Conservation (phyloP, 768 basidiomycete species). For the Macrocybe gigantea region DNA sequence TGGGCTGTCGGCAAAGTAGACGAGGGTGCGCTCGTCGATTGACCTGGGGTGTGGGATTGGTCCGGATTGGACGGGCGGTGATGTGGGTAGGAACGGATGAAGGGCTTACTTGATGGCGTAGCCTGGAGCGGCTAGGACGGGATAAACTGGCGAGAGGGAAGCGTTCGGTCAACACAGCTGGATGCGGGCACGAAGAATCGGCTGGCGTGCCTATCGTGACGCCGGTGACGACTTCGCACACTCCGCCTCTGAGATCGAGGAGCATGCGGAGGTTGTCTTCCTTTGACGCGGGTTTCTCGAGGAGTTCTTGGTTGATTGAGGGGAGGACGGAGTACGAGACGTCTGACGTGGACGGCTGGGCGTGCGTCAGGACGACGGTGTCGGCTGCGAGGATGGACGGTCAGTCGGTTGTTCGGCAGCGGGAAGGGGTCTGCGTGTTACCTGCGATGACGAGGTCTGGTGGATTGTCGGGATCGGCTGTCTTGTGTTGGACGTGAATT, state of each 20-base stretch:
- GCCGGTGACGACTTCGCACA: constrained; percentile 92
- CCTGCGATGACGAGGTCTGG: constrained; percentile 77
- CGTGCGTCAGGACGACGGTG: constrained; percentile 87
- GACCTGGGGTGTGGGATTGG: constrained; percentile 38
- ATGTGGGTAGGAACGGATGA: constrained; percentile 1
- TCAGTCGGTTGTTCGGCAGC: background rate
- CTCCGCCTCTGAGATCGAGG: constrained; percentile 75
- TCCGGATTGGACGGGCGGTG: background rate
- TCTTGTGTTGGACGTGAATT: background rate
- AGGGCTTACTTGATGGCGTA: constrained; percentile 57
- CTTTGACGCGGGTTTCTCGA: constrained; percentile 83
- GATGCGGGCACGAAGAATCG: background rate
- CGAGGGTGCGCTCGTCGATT: constrained; percentile 77
- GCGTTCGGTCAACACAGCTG: background rate
- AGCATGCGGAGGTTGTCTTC: constrained; percentile 86
- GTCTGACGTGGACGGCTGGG: constrained; percentile 53
- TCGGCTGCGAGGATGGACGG: constrained; percentile 56
- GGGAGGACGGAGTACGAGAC: constrained; percentile 49
- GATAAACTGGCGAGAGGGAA: constrained; percentile 47
- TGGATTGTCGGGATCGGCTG: no score
- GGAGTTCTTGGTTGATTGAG: constrained; percentile 56
- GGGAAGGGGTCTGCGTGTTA: constrained; percentile 17
- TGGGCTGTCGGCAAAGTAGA: constrained; percentile 68
- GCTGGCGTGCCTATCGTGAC: constrained; percentile 63
- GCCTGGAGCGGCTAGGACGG: constrained; percentile 69